Evolutionary conservation across 495 filamentous ascomycete species (phyloP).

Genomic region (Aspergillus sparsus): DNA sequence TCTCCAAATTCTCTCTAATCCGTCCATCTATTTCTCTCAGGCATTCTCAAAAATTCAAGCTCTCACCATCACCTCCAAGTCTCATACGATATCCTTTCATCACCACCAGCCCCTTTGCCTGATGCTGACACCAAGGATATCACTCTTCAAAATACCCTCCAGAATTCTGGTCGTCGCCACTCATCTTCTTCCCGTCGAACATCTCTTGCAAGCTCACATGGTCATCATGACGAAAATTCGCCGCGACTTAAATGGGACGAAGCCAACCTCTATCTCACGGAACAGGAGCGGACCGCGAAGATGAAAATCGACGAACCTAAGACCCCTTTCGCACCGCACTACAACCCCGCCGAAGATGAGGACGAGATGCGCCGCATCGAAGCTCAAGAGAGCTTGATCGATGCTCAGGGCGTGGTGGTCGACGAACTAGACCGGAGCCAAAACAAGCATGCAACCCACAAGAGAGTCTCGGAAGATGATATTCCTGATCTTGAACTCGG

Average conservation of each 20-base stretch:
- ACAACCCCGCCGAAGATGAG: slow-evolving; percentile 86
- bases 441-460: slow-evolving; percentile 31
- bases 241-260: slow-evolving; percentile 96
- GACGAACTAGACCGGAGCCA: slow-evolving; percentile 69
- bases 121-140: slow-evolving; percentile 69
- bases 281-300: slow-evolving; percentile 89
- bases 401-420: slow-evolving; percentile 60
- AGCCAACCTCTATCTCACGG: slow-evolving; percentile 91
- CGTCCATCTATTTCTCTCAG: slow-evolving; percentile 42
- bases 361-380: slow-evolving; percentile 59
- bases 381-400: slow-evolving; percentile 45
- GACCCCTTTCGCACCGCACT: slow-evolving; percentile 89
- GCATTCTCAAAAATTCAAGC: slow-evolving; percentile 90
- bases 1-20: too few species aligned
- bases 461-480: slow-evolving; percentile 62
- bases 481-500: slow-evolving; percentile 92
- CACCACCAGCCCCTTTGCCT: slow-evolving; percentile 33
- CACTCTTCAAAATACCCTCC: slow-evolving; percentile 87
- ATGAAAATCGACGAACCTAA: slow-evolving; percentile 99
- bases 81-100: slow-evolving; percentile 30
- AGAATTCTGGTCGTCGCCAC: slow-evolving; percentile 88
- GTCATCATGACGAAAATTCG: slow-evolving; percentile 52
- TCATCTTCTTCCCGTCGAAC: slow-evolving; percentile 70
- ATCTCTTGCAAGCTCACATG: slow-evolving; percentile 51
- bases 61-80: slow-evolving; percentile 44